phyloP scores from a whole-genome alignment of 2,329 filamentous ascomycete species.

The Hymenoscyphus fraxineus region DNA sequence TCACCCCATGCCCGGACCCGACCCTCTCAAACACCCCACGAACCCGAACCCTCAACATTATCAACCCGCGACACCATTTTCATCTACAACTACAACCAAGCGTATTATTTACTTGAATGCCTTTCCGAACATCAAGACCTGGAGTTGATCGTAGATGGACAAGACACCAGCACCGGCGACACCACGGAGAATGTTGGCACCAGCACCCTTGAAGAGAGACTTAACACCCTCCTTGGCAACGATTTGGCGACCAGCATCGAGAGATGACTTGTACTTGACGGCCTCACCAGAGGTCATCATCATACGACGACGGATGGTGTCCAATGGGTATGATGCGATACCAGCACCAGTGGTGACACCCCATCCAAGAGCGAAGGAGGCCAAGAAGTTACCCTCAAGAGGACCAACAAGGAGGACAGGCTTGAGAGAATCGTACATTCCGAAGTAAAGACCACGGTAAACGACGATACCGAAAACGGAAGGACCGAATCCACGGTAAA shows the following conservation, averaged over 20 bases:
- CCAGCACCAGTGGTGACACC: constrained; percentile 99
- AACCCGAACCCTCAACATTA: constrained; percentile 11
- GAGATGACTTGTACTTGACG: constrained; percentile 98
- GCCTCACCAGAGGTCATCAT: constrained; percentile 98
- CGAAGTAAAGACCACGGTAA: constrained; percentile 99
- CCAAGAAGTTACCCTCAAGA: constrained; percentile 98
- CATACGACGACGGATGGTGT: constrained; percentile 99
- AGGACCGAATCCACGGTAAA: constrained; percentile 99
- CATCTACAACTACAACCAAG: constrained; percentile 29
- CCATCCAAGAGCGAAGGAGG: constrained; percentile 98
- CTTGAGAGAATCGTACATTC: constrained; percentile 99
- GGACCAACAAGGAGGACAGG: constrained; percentile 87
- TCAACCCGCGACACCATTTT: constrained; percentile 18
- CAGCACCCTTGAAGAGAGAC: constrained; percentile 99
- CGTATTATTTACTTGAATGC: constrained; percentile 70
- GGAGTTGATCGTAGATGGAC: constrained; percentile 99
- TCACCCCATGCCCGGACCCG: constrained; percentile 26
- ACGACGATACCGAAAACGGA: constrained; percentile 98
- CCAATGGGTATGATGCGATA: constrained; percentile 99
- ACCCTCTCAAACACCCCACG: constrained; percentile 21
- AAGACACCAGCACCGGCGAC: constrained; percentile 99
- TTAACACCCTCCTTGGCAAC: constrained; percentile 94
- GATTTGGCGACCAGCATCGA: constrained; percentile 96
- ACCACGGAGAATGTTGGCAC: constrained; percentile 99
- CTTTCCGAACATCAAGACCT: constrained; percentile 99